Evolutionary conservation across 495 filamentous ascomycete species (phyloP).

Genomic region (Mytilinidion resinicola): DNA sequence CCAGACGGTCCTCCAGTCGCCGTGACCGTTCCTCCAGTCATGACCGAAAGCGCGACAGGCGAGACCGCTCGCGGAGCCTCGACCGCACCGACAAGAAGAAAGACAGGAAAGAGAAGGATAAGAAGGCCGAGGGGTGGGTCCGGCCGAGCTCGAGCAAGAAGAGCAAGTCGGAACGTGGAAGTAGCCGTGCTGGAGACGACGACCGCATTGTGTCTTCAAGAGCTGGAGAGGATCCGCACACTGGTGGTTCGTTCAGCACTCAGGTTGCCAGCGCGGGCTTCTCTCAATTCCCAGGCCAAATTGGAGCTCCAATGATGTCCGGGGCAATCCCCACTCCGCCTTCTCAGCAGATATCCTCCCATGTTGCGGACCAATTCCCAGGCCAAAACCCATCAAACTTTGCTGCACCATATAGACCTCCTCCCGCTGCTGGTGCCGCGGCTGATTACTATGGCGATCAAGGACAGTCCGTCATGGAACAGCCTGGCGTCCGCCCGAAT

Average conservation of each 20-base stretch:
- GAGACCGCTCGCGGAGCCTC: slow-evolving; percentile 22
- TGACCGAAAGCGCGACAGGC: slow-evolving; percentile 11
- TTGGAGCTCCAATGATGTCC: slow-evolving; percentile 30
- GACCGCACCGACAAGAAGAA: slow-evolving; percentile 23
- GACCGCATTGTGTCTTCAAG: slow-evolving; percentile 15
- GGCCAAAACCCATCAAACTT: slow-evolving; percentile 47
- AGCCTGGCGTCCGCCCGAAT: slow-evolving; percentile 53
- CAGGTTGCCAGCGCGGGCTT: slow-evolving; percentile 37
- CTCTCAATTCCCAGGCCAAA: slow-evolving; percentile 44
- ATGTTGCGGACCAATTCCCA: slow-evolving; percentile 54
- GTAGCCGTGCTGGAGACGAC: neutral
- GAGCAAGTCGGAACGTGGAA: slow-evolving; percentile 15
- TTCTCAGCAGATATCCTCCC: slow-evolving; percentile 41
- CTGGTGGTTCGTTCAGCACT: slow-evolving; percentile 35
- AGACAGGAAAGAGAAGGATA: slow-evolving; percentile 9
- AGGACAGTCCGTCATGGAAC: slow-evolving; percentile 54
- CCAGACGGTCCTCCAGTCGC: slow-evolving; percentile 8
- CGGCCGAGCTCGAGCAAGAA: neutral
- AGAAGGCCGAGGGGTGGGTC: slow-evolving; percentile 3
- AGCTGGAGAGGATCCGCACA: slow-evolving; percentile 16
- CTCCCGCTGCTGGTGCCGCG: slow-evolving; percentile 46
- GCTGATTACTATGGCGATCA: slow-evolving; percentile 63
- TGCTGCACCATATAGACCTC: slow-evolving; percentile 45
- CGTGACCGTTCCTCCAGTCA: slow-evolving; percentile 19
- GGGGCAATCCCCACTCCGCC: slow-evolving; percentile 16